phyloP scores from a whole-genome alignment of 1,284 basidiomycete genomes.

The Boletus coffeatus region DNA sequence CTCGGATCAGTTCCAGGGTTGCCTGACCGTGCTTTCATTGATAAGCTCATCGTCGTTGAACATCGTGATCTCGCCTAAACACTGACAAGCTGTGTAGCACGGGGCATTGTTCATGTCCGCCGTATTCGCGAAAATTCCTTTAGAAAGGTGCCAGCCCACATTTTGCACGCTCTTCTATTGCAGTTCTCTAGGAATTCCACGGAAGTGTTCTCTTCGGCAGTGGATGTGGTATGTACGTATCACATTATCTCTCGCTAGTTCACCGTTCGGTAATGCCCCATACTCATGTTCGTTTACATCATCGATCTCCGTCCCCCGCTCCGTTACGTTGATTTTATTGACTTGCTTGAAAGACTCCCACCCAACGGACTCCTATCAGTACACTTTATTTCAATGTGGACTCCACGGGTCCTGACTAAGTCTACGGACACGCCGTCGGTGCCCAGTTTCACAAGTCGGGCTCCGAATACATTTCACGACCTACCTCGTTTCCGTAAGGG shows the following conservation, averaged over 20 bases:
- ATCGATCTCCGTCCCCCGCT: conserved; percentile 6
- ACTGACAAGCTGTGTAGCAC: conserved; percentile 14
- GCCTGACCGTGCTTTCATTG: conserved; percentile 10
- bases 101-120: conserved; percentile 26
- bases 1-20: conserved; percentile 12
- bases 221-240: conserved; percentile 10
- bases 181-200: conserved; percentile 16
- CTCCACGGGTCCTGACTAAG: conserved; percentile 17
- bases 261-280: conserved; percentile 10
- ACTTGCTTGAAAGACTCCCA: conserved; percentile 5
- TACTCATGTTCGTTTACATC: conserved; percentile 27
- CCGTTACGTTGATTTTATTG: conserved; percentile 11
- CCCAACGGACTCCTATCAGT: conserved; percentile 6
- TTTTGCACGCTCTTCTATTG: conserved; percentile 19
- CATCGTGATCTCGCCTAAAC: conserved; percentile 24
- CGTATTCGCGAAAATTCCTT: conserved; percentile 21
- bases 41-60: conserved; percentile 9
- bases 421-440: conserved; percentile 15
- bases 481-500: conserved; percentile 20
- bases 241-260: conserved; percentile 7
- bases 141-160: conserved; percentile 17
- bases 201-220: conserved; percentile 10
- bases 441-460: conserved; percentile 17
- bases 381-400: conserved; percentile 7
- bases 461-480: conserved; percentile 7